phyloP scores from a whole-genome alignment of 2,329 filamentous ascomycete genomes.

The Zasmidium citrigriseum region DNA sequence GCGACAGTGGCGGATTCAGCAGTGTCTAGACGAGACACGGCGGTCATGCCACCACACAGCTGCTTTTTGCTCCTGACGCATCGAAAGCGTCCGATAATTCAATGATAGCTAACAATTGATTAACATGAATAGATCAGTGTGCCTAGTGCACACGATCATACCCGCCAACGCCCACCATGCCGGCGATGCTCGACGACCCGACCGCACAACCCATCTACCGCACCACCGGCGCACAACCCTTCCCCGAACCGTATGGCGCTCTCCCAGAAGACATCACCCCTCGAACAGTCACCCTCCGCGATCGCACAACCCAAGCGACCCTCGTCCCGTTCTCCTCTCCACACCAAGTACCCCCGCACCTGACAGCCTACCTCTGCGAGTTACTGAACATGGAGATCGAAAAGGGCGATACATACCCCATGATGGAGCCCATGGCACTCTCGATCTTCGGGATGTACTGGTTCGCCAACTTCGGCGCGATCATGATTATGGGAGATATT shows the following conservation, averaged over 20 bases:
- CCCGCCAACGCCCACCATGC: slow-evolving; percentile 53
- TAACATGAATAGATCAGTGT: not conserved
- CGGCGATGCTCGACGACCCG: slow-evolving; percentile 77
- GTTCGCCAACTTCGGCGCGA: slow-evolving; percentile 86
- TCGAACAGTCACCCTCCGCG: slow-evolving; percentile 77
- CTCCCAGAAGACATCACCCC: slow-evolving; percentile 70
- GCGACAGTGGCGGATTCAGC: not conserved
- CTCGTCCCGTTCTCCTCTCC: slow-evolving; percentile 80
- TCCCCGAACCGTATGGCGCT: slow-evolving; percentile 61
- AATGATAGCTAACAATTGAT: not conserved
- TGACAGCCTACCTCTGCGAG: slow-evolving; percentile 76
- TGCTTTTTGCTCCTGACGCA: not conserved
- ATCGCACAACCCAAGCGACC: slow-evolving; percentile 80
- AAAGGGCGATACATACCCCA: slow-evolving; percentile 88
- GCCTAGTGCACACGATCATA: not conserved
- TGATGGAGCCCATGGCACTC: slow-evolving; percentile 74
- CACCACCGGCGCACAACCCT: slow-evolving; percentile 66
- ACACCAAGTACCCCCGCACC: slow-evolving; percentile 70
- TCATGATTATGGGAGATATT: slow-evolving; percentile 82
- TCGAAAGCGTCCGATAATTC: not conserved
- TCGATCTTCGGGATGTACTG: slow-evolving; percentile 79
- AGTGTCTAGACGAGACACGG: not conserved
- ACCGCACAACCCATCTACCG: slow-evolving; percentile 69
- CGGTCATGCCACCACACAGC: not conserved
- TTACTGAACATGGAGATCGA: slow-evolving; percentile 90